A percentile compares a stretch with the other conserved stretches of the same genome.
These are phyloP conservation scores for Zygosaccharomyces siamensis DNA, from an alignment of 805 yeast species.

Conservation along the genomic window DNA sequence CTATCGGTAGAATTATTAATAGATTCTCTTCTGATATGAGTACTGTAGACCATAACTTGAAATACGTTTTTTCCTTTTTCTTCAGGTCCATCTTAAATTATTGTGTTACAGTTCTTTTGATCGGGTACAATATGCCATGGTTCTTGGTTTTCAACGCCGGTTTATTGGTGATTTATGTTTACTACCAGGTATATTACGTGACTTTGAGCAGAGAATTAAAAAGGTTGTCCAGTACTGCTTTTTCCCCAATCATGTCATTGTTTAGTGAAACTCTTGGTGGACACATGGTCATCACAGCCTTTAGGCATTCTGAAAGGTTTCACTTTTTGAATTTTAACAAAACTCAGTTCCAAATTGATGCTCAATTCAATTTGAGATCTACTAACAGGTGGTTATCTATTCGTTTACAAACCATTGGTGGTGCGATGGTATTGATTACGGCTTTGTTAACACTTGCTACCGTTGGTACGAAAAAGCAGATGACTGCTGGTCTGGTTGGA, in stretches of 20 bases:
- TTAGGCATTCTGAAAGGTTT: slow-evolving; percentile 61
- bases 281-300: slow-evolving; percentile 73
- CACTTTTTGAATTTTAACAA: slow-evolving; percentile 47
- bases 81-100: slow-evolving; percentile 44
- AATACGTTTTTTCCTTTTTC: slow-evolving; percentile 48
- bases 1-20: slow-evolving; percentile 60
- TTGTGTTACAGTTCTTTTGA: slow-evolving; percentile 46
- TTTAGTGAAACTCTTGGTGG: slow-evolving; percentile 79
- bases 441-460: slow-evolving; percentile 44
- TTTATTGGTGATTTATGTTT: slow-evolving; percentile 52
- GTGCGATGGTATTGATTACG: slow-evolving; percentile 48
- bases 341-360: slow-evolving; percentile 46
- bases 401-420: slow-evolving; percentile 58
- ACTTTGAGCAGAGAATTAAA: slow-evolving; percentile 73
- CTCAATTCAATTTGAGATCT: slow-evolving; percentile 47
- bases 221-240: slow-evolving; percentile 61
- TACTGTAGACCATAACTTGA: slow-evolving; percentile 51
- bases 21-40: slow-evolving; percentile 61
- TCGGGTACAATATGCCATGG: slow-evolving; percentile 51
- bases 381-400: slow-evolving; percentile 63
- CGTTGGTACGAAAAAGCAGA: slow-evolving; percentile 38
- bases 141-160: slow-evolving; percentile 44
- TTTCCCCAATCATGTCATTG: slow-evolving; percentile 76
- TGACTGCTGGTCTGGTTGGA: slow-evolving; percentile 59
- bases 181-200: slow-evolving; percentile 67